Evolutionary conservation across 257 asterid genomes (phyloP), one percentile per base, ranked within the genome.

Genomic region (Solanum chmielewskii): DNA sequence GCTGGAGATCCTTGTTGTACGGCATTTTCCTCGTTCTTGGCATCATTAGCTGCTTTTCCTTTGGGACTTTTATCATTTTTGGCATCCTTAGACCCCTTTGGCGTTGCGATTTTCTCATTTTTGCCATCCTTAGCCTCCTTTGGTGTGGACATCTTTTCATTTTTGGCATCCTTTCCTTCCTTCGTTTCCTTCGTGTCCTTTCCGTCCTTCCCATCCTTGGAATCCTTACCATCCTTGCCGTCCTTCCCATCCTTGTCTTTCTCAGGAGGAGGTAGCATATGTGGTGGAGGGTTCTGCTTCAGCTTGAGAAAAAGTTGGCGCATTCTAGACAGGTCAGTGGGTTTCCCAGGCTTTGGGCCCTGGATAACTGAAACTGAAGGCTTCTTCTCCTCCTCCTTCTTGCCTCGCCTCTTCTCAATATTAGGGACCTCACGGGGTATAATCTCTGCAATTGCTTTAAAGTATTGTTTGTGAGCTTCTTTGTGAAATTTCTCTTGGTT

Each of bases 291-390:
- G 75, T 86, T 96, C 69, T 90, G 92, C 92, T 97, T 97, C 88
- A 97, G 90, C 92, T 97, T 96, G 89, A 88, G 88, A 62, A 97
- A 92, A 86, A 97, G 87, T 47, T 96, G 99, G 11, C 98, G 94
- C 98, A 97, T 94, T 87, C 99, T 95, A 11, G 96, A 45, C 91
- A 95, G 94, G 84, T 97, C 99, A 2, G 99, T 94, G 0, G 99
- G 97, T 86, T 97, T 97, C 2, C 99, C 99, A 6, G 99, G 99
- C 90, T 97, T 97, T 25, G 98, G 99, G 1, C 99, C 99, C 14
- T 95, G 98, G 90, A 97, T 86, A 11, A 97, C 98, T 15, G 91
- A 62, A 41, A 97, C 90, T 0, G 98, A 90, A 21, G 98, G 91
- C 77, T 94, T 96, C 91, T 90, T 93, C 52, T 95, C 95, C 39